Conservation (phyloP, 2,329 filamentous ascomycete species). For the Colletotrichum tanaceti region DNA sequence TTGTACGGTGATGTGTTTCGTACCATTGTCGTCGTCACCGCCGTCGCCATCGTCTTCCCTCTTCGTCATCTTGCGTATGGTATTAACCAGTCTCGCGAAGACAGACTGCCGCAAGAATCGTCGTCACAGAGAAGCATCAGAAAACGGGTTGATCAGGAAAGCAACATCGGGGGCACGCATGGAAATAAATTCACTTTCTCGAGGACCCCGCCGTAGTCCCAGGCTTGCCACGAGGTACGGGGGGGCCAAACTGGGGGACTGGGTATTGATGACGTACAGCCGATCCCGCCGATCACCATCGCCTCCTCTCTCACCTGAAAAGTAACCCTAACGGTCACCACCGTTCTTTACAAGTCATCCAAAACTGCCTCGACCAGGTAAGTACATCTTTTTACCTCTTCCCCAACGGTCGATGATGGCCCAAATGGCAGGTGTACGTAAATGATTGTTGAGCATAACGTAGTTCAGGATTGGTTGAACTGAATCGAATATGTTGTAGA, state of each 20-base stretch:
- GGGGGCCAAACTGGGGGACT: background rate
- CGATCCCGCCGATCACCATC: slow-evolving; percentile 40
- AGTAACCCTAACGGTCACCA: slow-evolving; percentile 1
- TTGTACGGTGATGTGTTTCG: background rate
- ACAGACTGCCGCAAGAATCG: no score
- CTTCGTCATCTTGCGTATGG: no score
- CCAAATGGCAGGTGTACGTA: background rate
- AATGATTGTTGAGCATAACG: background rate
- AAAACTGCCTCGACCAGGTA: no score
- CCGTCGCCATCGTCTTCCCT: no score
- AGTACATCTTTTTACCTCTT: background rate
- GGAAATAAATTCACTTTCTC: background rate
- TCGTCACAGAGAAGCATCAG: no score
- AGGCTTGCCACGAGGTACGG: background rate
- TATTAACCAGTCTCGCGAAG: no score
- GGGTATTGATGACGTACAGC: slow-evolving; percentile 32
- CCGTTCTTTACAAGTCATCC: background rate
- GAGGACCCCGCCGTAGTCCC: no score
- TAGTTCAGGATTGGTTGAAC: background rate
- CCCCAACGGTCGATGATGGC: background rate
- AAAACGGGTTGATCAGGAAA: no score
- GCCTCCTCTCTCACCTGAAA: slow-evolving; percentile 34
- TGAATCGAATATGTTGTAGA: background rate
- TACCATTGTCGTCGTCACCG: background rate
- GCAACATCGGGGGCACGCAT: background rate